These are phyloP conservation scores for Fusarium domesticum DNA, from an alignment of 2,329 filamentous ascomycete genomes.

Conservation along the genomic window DNA sequence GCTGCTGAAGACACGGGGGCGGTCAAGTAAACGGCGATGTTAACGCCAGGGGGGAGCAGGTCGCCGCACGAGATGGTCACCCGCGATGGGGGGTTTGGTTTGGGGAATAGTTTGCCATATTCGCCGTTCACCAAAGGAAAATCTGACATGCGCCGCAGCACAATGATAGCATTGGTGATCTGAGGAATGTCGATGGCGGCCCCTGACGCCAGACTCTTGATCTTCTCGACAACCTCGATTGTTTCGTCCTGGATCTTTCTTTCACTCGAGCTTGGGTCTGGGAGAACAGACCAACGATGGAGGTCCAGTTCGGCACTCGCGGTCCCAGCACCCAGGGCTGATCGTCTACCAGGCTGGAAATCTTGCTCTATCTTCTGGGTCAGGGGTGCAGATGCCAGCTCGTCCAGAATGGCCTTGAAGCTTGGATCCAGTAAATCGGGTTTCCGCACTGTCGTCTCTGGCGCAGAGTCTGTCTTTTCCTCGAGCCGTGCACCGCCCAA, in stretches of 20 bases:
- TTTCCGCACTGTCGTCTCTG: slow-evolving; percentile 42
- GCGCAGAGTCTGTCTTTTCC: slow-evolving; percentile 34
- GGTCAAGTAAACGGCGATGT: slow-evolving; percentile 58
- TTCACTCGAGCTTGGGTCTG: slow-evolving; percentile 20
- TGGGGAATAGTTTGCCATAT: slow-evolving; percentile 71
- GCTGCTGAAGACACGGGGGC: slow-evolving; percentile 33
- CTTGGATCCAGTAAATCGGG: slow-evolving; percentile 65
- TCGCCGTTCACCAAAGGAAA: slow-evolving; percentile 72
- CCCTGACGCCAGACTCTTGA: slow-evolving; percentile 41
- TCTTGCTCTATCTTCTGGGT: slow-evolving; percentile 4
- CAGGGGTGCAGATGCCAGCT: slow-evolving; percentile 22
- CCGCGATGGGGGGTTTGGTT: slow-evolving; percentile 79
- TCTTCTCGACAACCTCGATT: slow-evolving; percentile 43
- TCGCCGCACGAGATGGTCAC: slow-evolving; percentile 78
- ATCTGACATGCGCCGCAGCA: slow-evolving; percentile 75
- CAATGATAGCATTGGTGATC: slow-evolving; percentile 59
- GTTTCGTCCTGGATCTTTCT: slow-evolving; percentile 47
- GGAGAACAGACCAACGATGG: slow-evolving; percentile 41
- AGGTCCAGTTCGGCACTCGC: slow-evolving; percentile 20
- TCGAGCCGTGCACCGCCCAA: slow-evolving; percentile 56
- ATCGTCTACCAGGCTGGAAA: slow-evolving; percentile 5
- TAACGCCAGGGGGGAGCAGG: slow-evolving; percentile 55
- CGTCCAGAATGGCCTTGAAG: slow-evolving; percentile 47
- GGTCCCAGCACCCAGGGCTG: slow-evolving; percentile 3
- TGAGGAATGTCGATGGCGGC: slow-evolving; percentile 29